phyloP scores from a whole-genome alignment of 768 basidiomycete genomes.

The Collybia sp. region DNA sequence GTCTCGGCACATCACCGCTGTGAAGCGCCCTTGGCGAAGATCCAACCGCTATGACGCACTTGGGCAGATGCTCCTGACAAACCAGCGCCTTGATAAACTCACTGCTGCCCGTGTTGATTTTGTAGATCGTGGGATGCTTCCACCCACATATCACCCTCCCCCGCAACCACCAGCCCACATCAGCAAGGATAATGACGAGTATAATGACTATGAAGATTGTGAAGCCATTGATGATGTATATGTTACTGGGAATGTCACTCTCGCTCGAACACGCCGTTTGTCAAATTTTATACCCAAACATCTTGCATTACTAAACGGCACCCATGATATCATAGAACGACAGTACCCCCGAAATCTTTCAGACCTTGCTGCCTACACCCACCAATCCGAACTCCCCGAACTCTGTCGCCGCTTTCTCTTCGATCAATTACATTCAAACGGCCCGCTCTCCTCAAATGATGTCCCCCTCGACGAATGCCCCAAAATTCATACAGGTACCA shows the following conservation, averaged over 20 bases:
- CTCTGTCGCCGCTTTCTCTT: background rate
- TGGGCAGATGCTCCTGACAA: constrained; percentile 17
- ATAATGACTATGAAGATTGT: background rate
- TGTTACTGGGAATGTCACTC: background rate
- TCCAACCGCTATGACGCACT: constrained; percentile 14
- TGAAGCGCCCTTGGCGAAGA: constrained; percentile 18
- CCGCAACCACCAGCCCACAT: background rate
- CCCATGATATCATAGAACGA: background rate
- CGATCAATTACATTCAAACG: background rate
- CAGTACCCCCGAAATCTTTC: background rate
- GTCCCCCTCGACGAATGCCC: constrained; percentile 7
- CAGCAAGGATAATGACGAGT: background rate
- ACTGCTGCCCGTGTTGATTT: constrained; percentile 3
- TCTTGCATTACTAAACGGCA: background rate
- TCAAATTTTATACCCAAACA: background rate
- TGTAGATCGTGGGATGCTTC: background rate
- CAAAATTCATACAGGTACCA: constrained; percentile 6
- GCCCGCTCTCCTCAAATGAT: background rate
- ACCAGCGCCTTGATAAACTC: constrained; percentile 13
- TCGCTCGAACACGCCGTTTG: background rate
- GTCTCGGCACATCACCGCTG: constrained; percentile 11
- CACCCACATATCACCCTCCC: background rate
- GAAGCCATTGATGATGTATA: background rate
- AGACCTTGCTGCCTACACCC: background rate
- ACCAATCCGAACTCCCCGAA: background rate